Evolutionary conservation across 1,284 basidiomycete species (phyloP).

Genomic region (Ceratobasidium sp.): DNA sequence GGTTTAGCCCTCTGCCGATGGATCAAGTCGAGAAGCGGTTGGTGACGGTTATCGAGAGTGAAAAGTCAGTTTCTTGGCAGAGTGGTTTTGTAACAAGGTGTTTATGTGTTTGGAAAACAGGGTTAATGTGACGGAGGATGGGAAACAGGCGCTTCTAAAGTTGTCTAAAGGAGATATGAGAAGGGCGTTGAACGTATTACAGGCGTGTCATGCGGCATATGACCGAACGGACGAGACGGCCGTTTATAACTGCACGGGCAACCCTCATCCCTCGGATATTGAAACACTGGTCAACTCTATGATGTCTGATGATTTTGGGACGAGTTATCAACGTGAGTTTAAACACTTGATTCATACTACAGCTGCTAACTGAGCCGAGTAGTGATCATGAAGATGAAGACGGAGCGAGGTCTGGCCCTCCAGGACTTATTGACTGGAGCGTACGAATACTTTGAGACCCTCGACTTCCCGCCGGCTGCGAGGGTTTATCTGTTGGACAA

Average conservation of each 20-base stretch:
- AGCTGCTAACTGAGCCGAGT: slow-evolving; percentile 14
- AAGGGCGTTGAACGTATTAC: slow-evolving; percentile 93
- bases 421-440: slow-evolving; percentile 96
- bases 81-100: background rate
- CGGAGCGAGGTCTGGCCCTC: slow-evolving; percentile 91
- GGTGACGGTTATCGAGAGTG: slow-evolving; percentile 83
- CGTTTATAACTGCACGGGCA: slow-evolving; percentile 97
- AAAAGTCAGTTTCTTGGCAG: slow-evolving; percentile 71
- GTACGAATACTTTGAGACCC: slow-evolving; percentile 89
- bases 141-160: slow-evolving; percentile 89
- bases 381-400: slow-evolving; percentile 92
- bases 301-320: slow-evolving; percentile 97
- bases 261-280: slow-evolving; percentile 94
- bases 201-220: slow-evolving; percentile 97
- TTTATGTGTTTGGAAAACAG: slow-evolving; percentile 60
- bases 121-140: slow-evolving; percentile 88
- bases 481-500: slow-evolving; percentile 93
- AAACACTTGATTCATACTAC: slow-evolving; percentile 29
- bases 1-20: slow-evolving; percentile 95
- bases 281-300: slow-evolving; percentile 94
- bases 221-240: slow-evolving; percentile 89
- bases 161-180: slow-evolving; percentile 98
- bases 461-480: slow-evolving; percentile 88
- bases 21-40: slow-evolving; percentile 88
- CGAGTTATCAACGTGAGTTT: slow-evolving; percentile 83